Evolutionary conservation across 2,329 filamentous ascomycete species (phyloP).

Genomic region (Hortaea sp.): DNA sequence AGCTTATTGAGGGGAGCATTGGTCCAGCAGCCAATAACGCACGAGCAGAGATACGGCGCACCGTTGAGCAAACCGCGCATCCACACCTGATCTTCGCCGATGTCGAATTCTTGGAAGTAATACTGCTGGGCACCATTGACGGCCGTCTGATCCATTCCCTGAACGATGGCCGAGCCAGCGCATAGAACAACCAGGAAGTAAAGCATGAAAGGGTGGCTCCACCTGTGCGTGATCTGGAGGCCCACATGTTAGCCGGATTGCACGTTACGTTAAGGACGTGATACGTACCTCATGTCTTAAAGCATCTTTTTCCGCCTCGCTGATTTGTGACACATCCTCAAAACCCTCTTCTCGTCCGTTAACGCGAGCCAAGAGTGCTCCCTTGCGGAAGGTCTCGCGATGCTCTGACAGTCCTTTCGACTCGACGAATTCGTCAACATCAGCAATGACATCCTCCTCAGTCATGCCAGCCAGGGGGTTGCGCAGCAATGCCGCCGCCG

Average conservation of each 20-base stretch:
- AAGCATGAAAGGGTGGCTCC: constrained; percentile 39
- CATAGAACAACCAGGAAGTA: constrained; percentile 33
- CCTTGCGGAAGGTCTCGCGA: constrained; percentile 33
- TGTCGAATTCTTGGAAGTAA: background rate
- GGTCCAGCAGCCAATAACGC: constrained; percentile 38
- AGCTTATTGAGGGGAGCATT: constrained; percentile 49
- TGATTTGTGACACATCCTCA: constrained; percentile 38
- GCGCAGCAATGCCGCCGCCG: background rate
- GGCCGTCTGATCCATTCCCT: constrained; percentile 39
- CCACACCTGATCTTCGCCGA: constrained; percentile 26
- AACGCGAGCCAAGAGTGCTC: constrained; percentile 42
- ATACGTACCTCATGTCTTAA: constrained; percentile 14
- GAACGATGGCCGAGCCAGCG: constrained; percentile 22
- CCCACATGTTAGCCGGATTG: constrained; percentile 1
- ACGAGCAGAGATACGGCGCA: constrained; percentile 36
- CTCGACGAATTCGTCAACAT: constrained; percentile 26
- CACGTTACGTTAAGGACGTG: too few species aligned
- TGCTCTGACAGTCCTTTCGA: constrained; percentile 27
- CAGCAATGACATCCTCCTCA: constrained; percentile 20
- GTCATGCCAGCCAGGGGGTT: background rate
- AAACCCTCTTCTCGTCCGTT: constrained; percentile 32
- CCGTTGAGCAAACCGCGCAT: constrained; percentile 20
- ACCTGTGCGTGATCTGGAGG: constrained; percentile 39
- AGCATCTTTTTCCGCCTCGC: constrained; percentile 33
- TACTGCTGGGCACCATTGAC: background rate